Base-by-base conservation (phyloP, 2,329 filamentous ascomycete species). In the Chaetothyriales sp. region DNA sequence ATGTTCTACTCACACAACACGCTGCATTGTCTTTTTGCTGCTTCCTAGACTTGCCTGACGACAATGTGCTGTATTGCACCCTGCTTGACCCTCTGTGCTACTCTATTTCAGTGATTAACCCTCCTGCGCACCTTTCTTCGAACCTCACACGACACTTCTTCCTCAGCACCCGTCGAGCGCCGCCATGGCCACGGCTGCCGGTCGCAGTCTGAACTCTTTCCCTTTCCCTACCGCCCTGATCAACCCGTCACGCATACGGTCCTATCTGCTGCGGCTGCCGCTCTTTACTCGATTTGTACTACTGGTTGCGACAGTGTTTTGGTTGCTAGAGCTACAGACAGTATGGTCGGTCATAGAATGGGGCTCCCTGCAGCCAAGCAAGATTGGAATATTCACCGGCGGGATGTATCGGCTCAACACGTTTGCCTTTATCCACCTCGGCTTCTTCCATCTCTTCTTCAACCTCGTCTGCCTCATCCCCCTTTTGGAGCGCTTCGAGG, bases 321-420 rank as follows among this genome's bases (percentile, higher is more conserved):
- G 83, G 79, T 60, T 86, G 36, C 71, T 82, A 5, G 76, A 81
- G 44, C 65, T 89, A 42, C 82, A 85, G 60, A 74, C 78, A 15
- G 70, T 81, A 7, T 89, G 83, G 79, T 77, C 84, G 64, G 65
- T 95, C 49, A 72, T 76, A 61, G 72, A 82, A 70, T 93, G 85
- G 84, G 87, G 85, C 3, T 76, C 83, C 28, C 70, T 96, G 61
- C 81, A 84, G 60, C 90, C 90, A 47, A 75, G 81, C 59, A 78
- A 89, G 71, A 77, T 93, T 63, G 76, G 77, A 47, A 66, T 95
- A 43, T 70, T 73, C 42, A 79, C 80, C 48, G 81, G 88, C 92
- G 73, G 58, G 95, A 89, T 94, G 71, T 90, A 95, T 68, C 82
- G 92, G 54, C 76, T 94, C 36, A 95, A 95, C 64, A 93, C 90